Percentiles rank a stretch among this genome's conserved stretches.
These are phyloP conservation scores for Piromyces finnis DNA, from an alignment of 192 early-diverging fungal genomes.

Conservation along the genomic window DNA sequence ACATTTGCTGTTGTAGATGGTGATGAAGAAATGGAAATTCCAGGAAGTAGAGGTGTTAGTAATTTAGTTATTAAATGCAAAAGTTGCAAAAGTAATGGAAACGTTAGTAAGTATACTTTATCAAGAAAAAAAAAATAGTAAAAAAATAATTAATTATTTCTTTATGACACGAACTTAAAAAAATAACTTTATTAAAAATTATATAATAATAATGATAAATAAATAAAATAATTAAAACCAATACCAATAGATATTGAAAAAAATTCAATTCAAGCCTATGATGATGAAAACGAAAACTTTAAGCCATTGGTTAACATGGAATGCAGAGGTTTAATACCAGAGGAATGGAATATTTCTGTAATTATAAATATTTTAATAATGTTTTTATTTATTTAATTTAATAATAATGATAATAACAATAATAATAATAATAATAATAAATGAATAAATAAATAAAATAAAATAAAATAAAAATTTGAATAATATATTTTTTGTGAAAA, in stretches of 20 bases:
- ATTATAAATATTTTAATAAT: neutral
- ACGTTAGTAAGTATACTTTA: neutral
- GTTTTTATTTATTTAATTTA: no score
- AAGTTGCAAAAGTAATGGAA: neutral
- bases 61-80: neutral
- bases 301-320: neutral
- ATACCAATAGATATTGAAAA: neutral
- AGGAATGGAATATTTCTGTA: neutral
- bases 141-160: no score
- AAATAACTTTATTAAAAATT: no score
- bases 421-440: neutral
- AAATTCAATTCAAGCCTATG: neutral
- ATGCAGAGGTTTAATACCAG: neutral
- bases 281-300: neutral
- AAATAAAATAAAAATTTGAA: no score
- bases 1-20: neutral
- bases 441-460: neutral
- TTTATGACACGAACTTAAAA: no score
- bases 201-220: no score
- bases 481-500: no score
- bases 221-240: neutral
- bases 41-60: neutral
- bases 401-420: no score
- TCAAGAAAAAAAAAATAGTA: no score
- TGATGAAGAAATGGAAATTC: neutral